A percentile compares a stretch with the other conserved stretches of the same genome.
Conservation (phyloP, 208 protist genomes). For the Trypanosoma conorhini region DNA sequence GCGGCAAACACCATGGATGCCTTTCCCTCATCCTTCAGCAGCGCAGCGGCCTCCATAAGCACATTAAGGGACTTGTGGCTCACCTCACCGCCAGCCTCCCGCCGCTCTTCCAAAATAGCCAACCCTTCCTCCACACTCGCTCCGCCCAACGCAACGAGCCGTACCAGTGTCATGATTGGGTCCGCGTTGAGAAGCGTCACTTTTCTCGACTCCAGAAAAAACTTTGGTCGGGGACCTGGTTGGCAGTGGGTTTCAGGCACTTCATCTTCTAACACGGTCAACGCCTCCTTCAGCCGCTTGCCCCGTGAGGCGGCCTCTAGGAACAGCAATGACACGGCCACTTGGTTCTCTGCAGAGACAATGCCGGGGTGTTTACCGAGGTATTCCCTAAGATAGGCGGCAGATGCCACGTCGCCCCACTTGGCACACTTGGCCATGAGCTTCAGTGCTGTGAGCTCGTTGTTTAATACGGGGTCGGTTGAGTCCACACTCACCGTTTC, state of each 20-base stretch:
- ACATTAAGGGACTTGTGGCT: slow-evolving; percentile 60
- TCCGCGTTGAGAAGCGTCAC: slow-evolving; percentile 57
- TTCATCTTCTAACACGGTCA: slow-evolving; percentile 54
- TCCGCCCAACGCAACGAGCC: slow-evolving; percentile 27
- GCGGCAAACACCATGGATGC: slow-evolving; percentile 46
- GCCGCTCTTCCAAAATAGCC: slow-evolving; percentile 26
- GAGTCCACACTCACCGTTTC: neutral
- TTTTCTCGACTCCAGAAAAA: slow-evolving; percentile 48
- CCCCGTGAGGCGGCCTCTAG: slow-evolving; percentile 46
- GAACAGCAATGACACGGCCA: slow-evolving; percentile 41
- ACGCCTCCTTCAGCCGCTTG: slow-evolving; percentile 40
- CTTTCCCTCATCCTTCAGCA: slow-evolving; percentile 31
- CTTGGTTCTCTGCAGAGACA: slow-evolving; percentile 38
- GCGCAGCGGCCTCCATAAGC: slow-evolving; percentile 64
- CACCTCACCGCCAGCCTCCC: slow-evolving; percentile 23
- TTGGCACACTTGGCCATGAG: slow-evolving; percentile 81
- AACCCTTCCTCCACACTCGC: slow-evolving; percentile 28
- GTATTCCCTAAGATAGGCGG: slow-evolving; percentile 47
- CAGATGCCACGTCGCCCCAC: slow-evolving; percentile 49
- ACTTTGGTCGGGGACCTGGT: slow-evolving; percentile 52
- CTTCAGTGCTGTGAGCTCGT: slow-evolving; percentile 68
- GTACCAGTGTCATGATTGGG: slow-evolving; percentile 55
- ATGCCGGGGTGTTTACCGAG: slow-evolving; percentile 31
- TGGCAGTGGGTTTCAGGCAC: slow-evolving; percentile 33
- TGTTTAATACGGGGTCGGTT: slow-evolving; percentile 51